These are phyloP conservation scores for Pleurotus tuber-regium DNA, from an alignment of 768 basidiomycete genomes.

Conservation along the genomic window DNA sequence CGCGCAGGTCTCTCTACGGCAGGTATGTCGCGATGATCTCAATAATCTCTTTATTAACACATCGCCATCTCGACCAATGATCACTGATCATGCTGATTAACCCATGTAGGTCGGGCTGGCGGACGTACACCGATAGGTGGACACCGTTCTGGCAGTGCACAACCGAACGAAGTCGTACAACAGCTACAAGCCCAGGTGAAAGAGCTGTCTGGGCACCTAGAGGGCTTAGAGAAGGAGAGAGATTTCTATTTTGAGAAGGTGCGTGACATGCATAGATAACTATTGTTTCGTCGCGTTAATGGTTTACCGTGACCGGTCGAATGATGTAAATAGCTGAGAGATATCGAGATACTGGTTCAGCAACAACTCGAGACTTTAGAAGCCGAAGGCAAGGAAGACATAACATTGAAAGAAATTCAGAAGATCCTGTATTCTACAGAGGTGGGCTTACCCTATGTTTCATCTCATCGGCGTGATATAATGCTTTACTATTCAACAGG, in stretches of 20 bases:
- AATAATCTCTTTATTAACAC: too few relatives aligned
- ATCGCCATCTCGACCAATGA: constrained; percentile 11
- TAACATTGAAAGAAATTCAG: constrained; percentile 75
- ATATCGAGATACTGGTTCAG: constrained; percentile 94
- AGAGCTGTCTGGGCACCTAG: constrained; percentile 79
- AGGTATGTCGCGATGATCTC: background rate
- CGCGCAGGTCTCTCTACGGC: constrained; percentile 12
- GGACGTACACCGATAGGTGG: constrained; percentile 75
- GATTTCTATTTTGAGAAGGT: constrained; percentile 99
- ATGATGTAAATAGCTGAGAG: constrained; percentile 64
- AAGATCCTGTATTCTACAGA: constrained; percentile 94
- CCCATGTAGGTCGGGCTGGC: constrained; percentile 43
- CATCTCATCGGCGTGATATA: background rate
- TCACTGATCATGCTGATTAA: background rate
- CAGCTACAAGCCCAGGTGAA: constrained; percentile 73
- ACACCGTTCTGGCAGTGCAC: constrained; percentile 62
- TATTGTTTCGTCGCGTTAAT: too few relatives aligned
- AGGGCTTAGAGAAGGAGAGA: constrained; percentile 93
- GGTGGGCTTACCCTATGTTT: constrained; percentile 42
- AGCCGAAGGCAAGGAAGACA: constrained; percentile 52
- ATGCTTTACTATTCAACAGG: constrained; percentile 42
- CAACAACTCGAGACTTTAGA: constrained; percentile 67
- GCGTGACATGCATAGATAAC: too few relatives aligned
- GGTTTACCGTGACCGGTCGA: background rate
- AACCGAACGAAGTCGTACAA: constrained; percentile 65